A percentile compares a stretch with the other conserved stretches of the same genome.
phyloP scores from a whole-genome alignment of 2,329 filamentous ascomycete genomes.

The Epicoccum nigrum region DNA sequence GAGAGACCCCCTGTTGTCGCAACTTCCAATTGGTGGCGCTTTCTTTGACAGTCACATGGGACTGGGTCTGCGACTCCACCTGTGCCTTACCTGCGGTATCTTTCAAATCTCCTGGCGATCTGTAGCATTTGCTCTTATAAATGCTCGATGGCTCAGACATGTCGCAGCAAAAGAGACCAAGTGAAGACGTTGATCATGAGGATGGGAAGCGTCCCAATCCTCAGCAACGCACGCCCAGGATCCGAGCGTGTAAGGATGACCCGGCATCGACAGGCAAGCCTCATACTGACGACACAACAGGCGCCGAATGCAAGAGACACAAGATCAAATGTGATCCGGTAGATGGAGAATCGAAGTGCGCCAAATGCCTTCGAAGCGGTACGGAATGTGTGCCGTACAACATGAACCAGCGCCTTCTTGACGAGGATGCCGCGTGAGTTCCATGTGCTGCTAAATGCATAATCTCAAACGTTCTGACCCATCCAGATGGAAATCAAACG shows the following conservation, averaged over 20 bases:
- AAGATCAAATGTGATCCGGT: slow-evolving; percentile 46
- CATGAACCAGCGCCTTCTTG: slow-evolving; percentile 39
- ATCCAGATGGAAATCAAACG: slow-evolving; percentile 41
- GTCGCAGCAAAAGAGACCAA: slow-evolving; percentile 55
- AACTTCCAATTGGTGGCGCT: slow-evolving; percentile 17
- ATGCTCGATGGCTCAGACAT: slow-evolving; percentile 63
- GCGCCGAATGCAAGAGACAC: slow-evolving; percentile 44
- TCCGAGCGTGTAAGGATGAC: slow-evolving; percentile 35
- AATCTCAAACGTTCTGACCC: not conserved
- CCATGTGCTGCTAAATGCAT: slow-evolving; percentile 1
- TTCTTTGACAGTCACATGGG: slow-evolving; percentile 20
- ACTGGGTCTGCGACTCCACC: slow-evolving; percentile 12
- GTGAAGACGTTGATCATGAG: slow-evolving; percentile 37
- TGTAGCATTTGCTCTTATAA: slow-evolving; percentile 12
- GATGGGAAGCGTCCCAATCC: slow-evolving; percentile 36
- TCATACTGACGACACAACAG: slow-evolving; percentile 20
- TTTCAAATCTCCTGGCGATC: slow-evolving; percentile 16
- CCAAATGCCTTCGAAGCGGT: slow-evolving; percentile 52
- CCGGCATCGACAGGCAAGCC: not conserved
- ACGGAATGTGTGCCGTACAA: slow-evolving; percentile 82
- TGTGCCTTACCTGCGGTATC: slow-evolving; percentile 12
- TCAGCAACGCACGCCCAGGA: slow-evolving; percentile 29
- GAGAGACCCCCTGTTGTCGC: slow-evolving; percentile 9
- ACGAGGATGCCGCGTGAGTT: slow-evolving; percentile 42
- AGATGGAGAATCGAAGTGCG: slow-evolving; percentile 40